Base-by-base conservation (phyloP, 2,329 filamentous ascomycete species). In the Tolypocladium ophioglossoides region DNA sequence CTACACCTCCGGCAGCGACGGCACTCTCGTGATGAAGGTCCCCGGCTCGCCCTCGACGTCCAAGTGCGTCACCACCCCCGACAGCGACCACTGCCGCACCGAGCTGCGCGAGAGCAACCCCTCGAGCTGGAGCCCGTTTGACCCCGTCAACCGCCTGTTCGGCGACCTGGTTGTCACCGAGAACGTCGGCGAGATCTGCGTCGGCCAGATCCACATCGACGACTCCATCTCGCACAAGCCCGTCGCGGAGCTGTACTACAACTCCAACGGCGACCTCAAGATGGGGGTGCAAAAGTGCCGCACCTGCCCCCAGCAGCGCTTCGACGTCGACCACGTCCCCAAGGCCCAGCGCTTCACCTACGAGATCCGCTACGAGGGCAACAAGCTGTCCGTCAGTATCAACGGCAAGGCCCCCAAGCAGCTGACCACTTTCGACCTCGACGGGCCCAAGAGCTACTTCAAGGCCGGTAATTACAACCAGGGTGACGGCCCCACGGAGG, bases 31-130 rank as follows among this genome's bases (percentile, higher is more conserved):
- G 24, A 68, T 72, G 63, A 71, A 68, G 60, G 71, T 73, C 2
- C 69, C 70, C 1, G 70, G 70, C 10, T 66, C 66, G 9, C 61
- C 64, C 1, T 54, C 56, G 18, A 60, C 53, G 34, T 59, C 67
- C 1, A 61, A 59, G 9, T 74, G 71, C 55, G 70, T 72, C 9
- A 73, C 66, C 65, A 74, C 72, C 0, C 56, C 64, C 1, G 66
- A 72, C 62, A 72, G 70, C 60, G 54, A 67, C 48, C 72, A 74
- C 57, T 74, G 72, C 58, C 71, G 70, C 32, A 72, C 69, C 11
- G 72, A 74, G 59, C 62, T 75, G 14, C 70, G 71, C 20, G 72
- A 75, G 61, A 54, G 52, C 18, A 60, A 51, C 34, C 70, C 69
- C 1, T 62, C 51, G 3, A 63, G 56, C 50, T 67, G 71, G 70